Evolutionary conservation across 108 stramenopile species (phyloP), one percentile per base, ranked within the genome.

Genomic region (Skeletonema tropicum): DNA sequence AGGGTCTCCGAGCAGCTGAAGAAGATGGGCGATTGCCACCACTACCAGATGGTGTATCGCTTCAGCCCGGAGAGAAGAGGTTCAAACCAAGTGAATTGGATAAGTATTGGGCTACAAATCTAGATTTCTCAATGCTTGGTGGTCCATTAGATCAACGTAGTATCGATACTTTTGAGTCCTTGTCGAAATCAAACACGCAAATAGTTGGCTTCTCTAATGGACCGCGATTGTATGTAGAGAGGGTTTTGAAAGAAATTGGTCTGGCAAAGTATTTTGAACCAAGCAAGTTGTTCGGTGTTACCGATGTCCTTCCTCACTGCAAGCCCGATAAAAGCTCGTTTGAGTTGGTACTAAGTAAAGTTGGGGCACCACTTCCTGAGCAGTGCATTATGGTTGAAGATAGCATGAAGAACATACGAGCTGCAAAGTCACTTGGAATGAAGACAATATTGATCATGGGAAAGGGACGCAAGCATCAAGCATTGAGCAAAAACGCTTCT

Each of bases 301-400:
- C 90, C 57, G 92, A 95, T 71, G 89, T 92, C 3, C 35, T 95
- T 21, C 94, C 94, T 0, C 57, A 86, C 57, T 95, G 92, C 87
- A 95, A 95, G 74, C 94, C 94, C 3, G 94, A 93, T 73, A 61
- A 59, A 13, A 90, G 61, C 13, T 87, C 94, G 17, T 95, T 95
- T 74, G 74, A 82, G 21, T 68, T 57, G 64, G 89, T 95, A 1
- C 80, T 93, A 66, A 55, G 79, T 10, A 57, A 52, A 31, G 68
- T 95, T 9, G 85, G 85, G 25, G 77, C 68, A 33, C 25, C 68
- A 41, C 32, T 45, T 32, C 85, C 92, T 4, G 80, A 80, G 48
- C 74, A 85, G 30, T 88, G 87, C 65, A 75, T 95, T 58, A 93
- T 95, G 90, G 80, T 95, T 13, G 94, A 95, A 76, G 94, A 95